Conservation (phyloP, 208 protist species). For the Trypanosoma cruzi region DNA sequence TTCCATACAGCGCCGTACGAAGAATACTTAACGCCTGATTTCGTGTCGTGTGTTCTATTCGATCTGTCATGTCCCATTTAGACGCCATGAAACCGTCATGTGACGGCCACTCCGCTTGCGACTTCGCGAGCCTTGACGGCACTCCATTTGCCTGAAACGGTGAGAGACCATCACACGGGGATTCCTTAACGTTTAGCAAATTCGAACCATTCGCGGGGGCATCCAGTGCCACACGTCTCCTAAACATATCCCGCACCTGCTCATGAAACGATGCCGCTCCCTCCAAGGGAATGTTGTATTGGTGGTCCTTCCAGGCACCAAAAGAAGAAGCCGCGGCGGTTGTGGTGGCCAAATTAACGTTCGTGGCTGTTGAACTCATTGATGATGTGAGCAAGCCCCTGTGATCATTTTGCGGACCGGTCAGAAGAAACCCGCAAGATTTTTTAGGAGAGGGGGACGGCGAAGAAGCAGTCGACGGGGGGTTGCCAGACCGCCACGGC, state of each 20-base stretch:
- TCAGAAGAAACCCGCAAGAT: neutral
- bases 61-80: neutral
- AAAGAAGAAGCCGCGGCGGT: neutral
- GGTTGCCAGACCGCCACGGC: neutral
- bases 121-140: neutral
- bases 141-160: neutral
- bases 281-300: conserved; percentile 12
- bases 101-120: neutral
- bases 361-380: neutral
- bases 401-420: neutral
- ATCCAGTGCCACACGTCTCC: neutral
- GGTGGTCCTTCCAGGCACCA: neutral
- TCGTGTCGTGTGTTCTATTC: neutral
- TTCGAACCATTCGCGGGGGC: neutral
- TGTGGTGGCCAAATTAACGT: neutral
- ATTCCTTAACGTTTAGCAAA: neutral
- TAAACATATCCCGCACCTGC: conserved; percentile 5
- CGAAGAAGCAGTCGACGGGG: no score
- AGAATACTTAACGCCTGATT: neutral
- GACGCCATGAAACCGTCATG: neutral
- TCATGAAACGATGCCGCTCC: neutral
- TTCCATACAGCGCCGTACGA: neutral
- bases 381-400: neutral
- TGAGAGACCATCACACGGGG: neutral
- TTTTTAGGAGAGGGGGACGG: neutral